A percentile compares a stretch with the other conserved stretches of the same genome.
phyloP scores from a whole-genome alignment of 768 basidiomycete genomes.

The Pulveroboletus sp. region DNA sequence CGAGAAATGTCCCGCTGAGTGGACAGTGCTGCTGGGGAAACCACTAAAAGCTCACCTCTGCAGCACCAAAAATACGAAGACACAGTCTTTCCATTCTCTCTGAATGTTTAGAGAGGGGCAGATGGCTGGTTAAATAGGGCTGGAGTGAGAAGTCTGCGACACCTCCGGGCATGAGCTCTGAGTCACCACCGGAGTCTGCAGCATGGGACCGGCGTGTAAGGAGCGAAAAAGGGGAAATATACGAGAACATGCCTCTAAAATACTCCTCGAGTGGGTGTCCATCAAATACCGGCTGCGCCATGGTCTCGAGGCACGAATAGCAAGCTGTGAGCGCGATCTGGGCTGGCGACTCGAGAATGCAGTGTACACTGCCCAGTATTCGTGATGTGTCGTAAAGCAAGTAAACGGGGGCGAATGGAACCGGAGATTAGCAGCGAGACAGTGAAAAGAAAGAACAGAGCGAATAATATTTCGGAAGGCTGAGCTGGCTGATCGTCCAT shows the following conservation, averaged over 20 bases:
- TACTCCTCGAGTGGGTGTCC: constrained; percentile 74
- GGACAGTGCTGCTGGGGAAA: constrained; percentile 11
- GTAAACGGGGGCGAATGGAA: constrained; percentile 1
- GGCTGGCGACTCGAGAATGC: constrained; percentile 4
- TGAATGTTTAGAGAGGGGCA: constrained; percentile 13
- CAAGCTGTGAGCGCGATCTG: constrained; percentile 10
- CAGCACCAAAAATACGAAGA: constrained; percentile 15
- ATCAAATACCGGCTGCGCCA: constrained; percentile 78
- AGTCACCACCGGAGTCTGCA: constrained; percentile 56
- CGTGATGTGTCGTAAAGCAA: constrained; percentile 18
- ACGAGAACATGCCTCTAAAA: constrained; percentile 46
- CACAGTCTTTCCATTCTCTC: constrained; percentile 27
- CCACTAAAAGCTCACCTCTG: constrained; percentile 35
- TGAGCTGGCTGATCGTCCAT: too few relatives aligned
- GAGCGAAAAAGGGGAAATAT: background rate
- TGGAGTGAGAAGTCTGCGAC: constrained; percentile 32
- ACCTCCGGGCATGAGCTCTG: constrained; percentile 55
- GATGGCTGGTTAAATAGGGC: constrained; percentile 10
- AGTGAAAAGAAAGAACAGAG: constrained; percentile 19
- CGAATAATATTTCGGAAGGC: too few relatives aligned
- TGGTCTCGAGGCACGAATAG: constrained; percentile 23
- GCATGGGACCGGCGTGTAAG: constrained; percentile 15
- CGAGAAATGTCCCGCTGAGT: constrained; percentile 7
- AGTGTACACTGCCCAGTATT: constrained; percentile 21
- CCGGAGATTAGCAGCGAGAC: constrained; percentile 22